Conservation (phyloP, 2,329 filamentous ascomycete genomes). For the Hymenoscyphus linearis region DNA sequence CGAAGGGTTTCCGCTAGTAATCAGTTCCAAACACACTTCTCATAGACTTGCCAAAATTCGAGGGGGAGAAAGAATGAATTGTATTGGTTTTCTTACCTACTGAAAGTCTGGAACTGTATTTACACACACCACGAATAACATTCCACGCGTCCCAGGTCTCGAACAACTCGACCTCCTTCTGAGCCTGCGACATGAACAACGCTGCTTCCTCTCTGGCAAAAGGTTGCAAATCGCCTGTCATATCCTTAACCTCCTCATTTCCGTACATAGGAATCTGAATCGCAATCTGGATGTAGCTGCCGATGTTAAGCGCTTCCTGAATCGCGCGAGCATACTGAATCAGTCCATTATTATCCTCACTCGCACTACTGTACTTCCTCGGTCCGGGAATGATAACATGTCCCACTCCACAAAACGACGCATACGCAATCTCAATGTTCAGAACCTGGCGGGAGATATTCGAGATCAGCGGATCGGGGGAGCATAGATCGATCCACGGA, state of each 20-base stretch:
- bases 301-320: conserved; percentile 70
- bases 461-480: conserved; percentile 73
- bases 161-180: conserved; percentile 60
- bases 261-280: conserved; percentile 82
- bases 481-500: conserved; percentile 88
- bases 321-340: conserved; percentile 80
- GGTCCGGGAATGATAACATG: conserved; percentile 82
- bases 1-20: conserved; percentile 24
- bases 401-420: conserved; percentile 86
- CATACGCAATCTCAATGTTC: conserved; percentile 87
- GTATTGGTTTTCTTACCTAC: conserved; percentile 62
- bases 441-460: conserved; percentile 86
- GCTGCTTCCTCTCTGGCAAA: conserved; percentile 31
- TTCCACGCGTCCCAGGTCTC: conserved; percentile 94
- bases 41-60: not conserved
- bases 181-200: conserved; percentile 33
- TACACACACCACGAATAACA: conserved; percentile 75
- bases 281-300: conserved; percentile 71
- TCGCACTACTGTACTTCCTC: conserved; percentile 50
- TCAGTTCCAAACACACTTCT: conserved; percentile 11
- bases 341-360: conserved; percentile 45
- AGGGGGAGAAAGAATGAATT: conserved; percentile 19
- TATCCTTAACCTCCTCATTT: conserved; percentile 49
- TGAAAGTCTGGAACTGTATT: conserved; percentile 74
- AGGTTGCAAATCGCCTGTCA: conserved; percentile 29